Evolutionary conservation across 1,139 yeast species (phyloP), one percentile per base, ranked within the genome.

Genomic region (Yamadazyma pseudoaaseri): DNA sequence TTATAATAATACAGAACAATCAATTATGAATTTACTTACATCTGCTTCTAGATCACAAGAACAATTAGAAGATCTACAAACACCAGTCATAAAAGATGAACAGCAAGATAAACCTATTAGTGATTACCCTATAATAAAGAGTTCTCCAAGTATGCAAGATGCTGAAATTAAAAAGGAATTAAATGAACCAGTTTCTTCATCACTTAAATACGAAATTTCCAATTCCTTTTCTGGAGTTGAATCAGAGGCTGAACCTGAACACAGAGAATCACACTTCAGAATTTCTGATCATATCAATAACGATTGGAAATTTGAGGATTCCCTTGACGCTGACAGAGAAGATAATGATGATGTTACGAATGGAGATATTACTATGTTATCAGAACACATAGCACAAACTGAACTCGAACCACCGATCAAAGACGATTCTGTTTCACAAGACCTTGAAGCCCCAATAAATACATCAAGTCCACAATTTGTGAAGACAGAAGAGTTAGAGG

Each of bases 281-380:
- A 53, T 65, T 13, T 44, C 66, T 29, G 64, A 62, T 42, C 63
- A 64, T 29, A 52, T 61, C 36, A 70, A 64, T 36, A 50, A 58
- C 24, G 66, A 58, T 26, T 66, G 73, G 73, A 65, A 62, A 43
- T 53, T 62, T 29, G 71, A 65, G 39, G 67, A 65, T 33, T 64
- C 70, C 33, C 58, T 65, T 36, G 73, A 67, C 44, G 73, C 72
- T 11, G 73, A 67, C 32, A 51, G 56, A 27, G 73, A 67, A 44
- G 73, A 67, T 38, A 67, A 67, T 41, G 68, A 61, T 33, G 63
- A 58, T 12, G 38, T 26, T 20, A 56, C 64, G 5, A 45, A 52
- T 30, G 54, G 53, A 30, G 61, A 58, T 33, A 28, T 40, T n/a
- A 43, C 49, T 11, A 18, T 41, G 5, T 14, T 42, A 9, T 42